Evolutionary conservation across 805 yeast species (phyloP).

Genomic region (Ogataea angusta): DNA sequence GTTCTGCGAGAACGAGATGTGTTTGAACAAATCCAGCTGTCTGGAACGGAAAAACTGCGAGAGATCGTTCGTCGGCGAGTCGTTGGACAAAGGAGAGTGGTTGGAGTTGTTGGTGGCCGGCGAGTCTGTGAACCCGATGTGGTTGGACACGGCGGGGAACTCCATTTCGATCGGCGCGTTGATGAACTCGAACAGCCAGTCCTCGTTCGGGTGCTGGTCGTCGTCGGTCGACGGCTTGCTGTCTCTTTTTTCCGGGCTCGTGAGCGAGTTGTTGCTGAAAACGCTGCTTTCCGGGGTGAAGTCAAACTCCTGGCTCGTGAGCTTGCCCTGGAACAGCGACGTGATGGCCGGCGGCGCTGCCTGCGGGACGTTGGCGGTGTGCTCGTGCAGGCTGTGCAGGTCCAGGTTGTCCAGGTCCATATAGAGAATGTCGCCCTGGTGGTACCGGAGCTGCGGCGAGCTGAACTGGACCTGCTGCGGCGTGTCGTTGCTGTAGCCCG

Average conservation of each 20-base stretch:
- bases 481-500: constrained; percentile 42
- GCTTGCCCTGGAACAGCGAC: constrained; percentile 11
- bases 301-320: constrained; percentile 8
- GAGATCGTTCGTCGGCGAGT: constrained; percentile 42
- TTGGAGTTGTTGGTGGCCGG: constrained; percentile 31
- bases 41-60: constrained; percentile 61
- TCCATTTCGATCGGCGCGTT: constrained; percentile 62
- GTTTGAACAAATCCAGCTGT: constrained; percentile 62
- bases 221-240: constrained; percentile 9
- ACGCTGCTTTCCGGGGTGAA: constrained; percentile 13
- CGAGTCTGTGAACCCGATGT: constrained; percentile 54
- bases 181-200: constrained; percentile 71
- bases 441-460: constrained; percentile 59
- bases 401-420: constrained; percentile 33
- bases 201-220: constrained; percentile 31
- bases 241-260: constrained; percentile 7
- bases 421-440: constrained; percentile 32
- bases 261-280: constrained; percentile 9
- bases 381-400: constrained; percentile 22
- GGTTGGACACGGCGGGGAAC: constrained; percentile 49
- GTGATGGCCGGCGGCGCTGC: constrained; percentile 7
- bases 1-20: constrained; percentile 31
- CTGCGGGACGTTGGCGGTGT: constrained; percentile 8
- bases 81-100: constrained; percentile 33
- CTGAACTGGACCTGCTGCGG: constrained; percentile 78